These are phyloP conservation scores for Aspergillus caelatus DNA, from an alignment of 2,329 filamentous ascomycete species.

Conservation along the genomic window DNA sequence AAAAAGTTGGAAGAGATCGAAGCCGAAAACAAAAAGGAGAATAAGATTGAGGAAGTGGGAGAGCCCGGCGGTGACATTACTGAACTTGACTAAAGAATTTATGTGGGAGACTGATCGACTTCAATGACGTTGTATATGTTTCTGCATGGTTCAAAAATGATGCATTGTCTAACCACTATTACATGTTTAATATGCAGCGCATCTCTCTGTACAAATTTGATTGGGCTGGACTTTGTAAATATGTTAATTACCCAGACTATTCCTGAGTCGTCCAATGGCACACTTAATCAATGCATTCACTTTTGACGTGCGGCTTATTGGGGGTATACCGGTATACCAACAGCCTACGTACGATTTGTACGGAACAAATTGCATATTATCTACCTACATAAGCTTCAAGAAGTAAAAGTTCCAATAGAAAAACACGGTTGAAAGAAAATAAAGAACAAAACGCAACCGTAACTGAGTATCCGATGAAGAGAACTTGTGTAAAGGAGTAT, in stretches of 20 bases:
- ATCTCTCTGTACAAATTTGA: not conserved
- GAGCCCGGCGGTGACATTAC: constrained; percentile 54
- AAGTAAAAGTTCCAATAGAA: constrained; percentile 18
- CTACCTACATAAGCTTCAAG: constrained; percentile 25
- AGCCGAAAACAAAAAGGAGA: constrained; percentile 49
- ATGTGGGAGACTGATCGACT: not conserved
- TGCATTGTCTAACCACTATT: not conserved
- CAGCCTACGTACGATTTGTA: not conserved
- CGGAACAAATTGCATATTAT: constrained; percentile 12
- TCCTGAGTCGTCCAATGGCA: not conserved
- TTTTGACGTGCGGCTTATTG: not conserved
- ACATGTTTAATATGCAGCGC: not conserved
- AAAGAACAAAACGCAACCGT: constrained; percentile 13
- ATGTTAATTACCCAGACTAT: not conserved
- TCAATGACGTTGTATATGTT: constrained; percentile 3
- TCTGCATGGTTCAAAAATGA: not conserved
- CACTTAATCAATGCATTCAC: not conserved
- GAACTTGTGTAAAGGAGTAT: constrained; percentile 11
- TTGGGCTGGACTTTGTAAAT: not conserved
- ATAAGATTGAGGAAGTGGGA: constrained; percentile 54
- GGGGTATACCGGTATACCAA: not conserved
- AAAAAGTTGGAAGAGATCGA: constrained; percentile 76
- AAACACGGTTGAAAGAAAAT: constrained; percentile 18
- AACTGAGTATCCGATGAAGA: constrained; percentile 6
- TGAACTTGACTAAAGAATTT: constrained; percentile 34